Conservation (phyloP, 345 rosid species). For the Gossypium herbaceum region DNA sequence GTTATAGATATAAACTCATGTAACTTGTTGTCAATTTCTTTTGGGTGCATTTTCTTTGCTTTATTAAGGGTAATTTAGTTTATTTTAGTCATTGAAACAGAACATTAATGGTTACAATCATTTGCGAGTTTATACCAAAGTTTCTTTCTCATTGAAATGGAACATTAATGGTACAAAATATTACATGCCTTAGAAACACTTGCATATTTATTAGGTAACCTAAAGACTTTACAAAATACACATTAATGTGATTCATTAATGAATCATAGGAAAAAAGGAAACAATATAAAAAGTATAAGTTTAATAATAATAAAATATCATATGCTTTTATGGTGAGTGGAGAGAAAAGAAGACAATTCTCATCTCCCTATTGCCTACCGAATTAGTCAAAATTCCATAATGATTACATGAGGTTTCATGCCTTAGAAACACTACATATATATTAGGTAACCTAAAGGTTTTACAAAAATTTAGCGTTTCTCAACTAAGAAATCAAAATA, state of each 20-base stretch:
- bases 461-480: background rate
- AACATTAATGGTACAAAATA: too few relatives aligned
- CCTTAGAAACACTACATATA: background rate
- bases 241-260: too few relatives aligned
- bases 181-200: too few relatives aligned
- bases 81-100: background rate
- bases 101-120: background rate
- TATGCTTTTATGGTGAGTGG: too few relatives aligned
- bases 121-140: background rate
- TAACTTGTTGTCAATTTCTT: background rate
- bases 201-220: too few relatives aligned
- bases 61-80: background rate
- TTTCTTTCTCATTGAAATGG: background rate
- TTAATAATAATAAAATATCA: too few relatives aligned
- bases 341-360: too few relatives aligned
- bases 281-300: too few relatives aligned
- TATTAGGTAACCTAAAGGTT: background rate
- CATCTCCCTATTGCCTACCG: too few relatives aligned
- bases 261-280: too few relatives aligned
- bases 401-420: background rate
- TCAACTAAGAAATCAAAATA: background rate
- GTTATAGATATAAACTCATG: background rate
- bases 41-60: background rate
- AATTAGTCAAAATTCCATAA: background rate
- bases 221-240: background rate